Percentiles rank a stretch among this genome's conserved stretches.
phyloP scores from a whole-genome alignment of 208 protist species.

The Trypanosoma grayi region DNA sequence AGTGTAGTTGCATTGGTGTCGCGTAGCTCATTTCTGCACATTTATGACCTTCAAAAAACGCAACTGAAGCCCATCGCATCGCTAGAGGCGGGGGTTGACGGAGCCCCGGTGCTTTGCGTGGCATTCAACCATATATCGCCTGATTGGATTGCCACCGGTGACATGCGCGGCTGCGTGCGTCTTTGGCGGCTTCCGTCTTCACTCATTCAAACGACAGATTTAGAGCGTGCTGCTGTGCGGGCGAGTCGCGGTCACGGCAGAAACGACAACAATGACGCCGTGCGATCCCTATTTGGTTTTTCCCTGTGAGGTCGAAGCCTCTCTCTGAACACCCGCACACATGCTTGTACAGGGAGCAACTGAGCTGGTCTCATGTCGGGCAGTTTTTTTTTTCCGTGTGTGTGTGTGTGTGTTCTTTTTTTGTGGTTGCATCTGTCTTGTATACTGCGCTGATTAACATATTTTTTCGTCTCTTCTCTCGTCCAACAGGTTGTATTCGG shows the following conservation, averaged over 20 bases:
- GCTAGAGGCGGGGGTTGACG: conserved; percentile 57
- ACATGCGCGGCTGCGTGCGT: conserved; percentile 55
- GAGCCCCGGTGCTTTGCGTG: conserved; percentile 55
- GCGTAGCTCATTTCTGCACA: conserved; percentile 68
- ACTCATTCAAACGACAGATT: conserved; percentile 67
- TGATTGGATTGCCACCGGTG: conserved; percentile 79
- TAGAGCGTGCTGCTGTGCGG: conserved; percentile 73
- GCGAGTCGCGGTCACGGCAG: conserved; percentile 22
- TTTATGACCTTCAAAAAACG: conserved; percentile 83
- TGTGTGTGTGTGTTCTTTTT: neutral
- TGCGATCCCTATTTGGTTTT: conserved; percentile 68
- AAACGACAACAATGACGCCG: conserved; percentile 19
- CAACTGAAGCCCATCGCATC: conserved; percentile 59
- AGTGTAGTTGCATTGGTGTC: conserved; percentile 78
- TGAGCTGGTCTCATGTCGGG: too few relatives aligned
- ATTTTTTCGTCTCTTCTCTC: conserved; percentile 3
- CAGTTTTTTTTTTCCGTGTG: conserved; percentile 17
- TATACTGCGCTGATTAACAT: too few relatives aligned
- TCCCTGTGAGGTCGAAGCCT: conserved; percentile 18
- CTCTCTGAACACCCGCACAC: too few relatives aligned
- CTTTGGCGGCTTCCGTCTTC: conserved; percentile 76
- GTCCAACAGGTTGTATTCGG: too few relatives aligned
- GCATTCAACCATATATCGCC: conserved; percentile 59
- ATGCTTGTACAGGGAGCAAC: too few relatives aligned
- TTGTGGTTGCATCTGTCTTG: neutral